Percentiles rank a stretch among this genome's conserved stretches.
Conservation (phyloP, 1,139 yeast genomes). For the Suhomyces taliae region DNA sequence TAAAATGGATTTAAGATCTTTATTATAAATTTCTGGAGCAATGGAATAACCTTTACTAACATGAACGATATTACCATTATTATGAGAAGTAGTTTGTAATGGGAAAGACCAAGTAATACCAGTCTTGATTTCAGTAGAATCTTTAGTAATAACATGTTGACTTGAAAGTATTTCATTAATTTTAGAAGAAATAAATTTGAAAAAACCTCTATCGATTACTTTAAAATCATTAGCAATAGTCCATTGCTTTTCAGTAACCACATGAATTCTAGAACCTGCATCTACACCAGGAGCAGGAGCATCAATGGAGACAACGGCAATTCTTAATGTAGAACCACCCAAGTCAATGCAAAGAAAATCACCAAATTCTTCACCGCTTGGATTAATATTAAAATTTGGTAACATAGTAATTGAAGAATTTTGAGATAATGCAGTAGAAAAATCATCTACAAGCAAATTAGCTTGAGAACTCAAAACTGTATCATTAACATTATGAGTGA, state of each 20-base stretch:
- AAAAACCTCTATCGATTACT: constrained; percentile 38
- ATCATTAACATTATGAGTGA: constrained; percentile 14
- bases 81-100: constrained; percentile 42
- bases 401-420: constrained; percentile 45
- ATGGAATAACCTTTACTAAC: constrained; percentile 55
- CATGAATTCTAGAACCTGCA: constrained; percentile 19
- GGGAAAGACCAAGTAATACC: constrained; percentile 67
- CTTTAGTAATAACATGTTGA: constrained; percentile 26
- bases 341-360: constrained; percentile 49
- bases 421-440: constrained; percentile 30
- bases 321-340: constrained; percentile 56
- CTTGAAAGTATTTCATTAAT: constrained; percentile 30
- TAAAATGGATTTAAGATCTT: constrained; percentile 44
- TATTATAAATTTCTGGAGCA: constrained; percentile 36
- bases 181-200: constrained; percentile 39
- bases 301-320: constrained; percentile 44
- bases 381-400: constrained; percentile 43
- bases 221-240: constrained; percentile 39
- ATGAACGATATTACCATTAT: constrained; percentile 45
- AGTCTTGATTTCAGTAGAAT: constrained; percentile 26
- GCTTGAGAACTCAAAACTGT: constrained; percentile 15
- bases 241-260: constrained; percentile 43
- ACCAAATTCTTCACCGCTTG: constrained; percentile 47
- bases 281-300: constrained; percentile 2
- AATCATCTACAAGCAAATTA: constrained; percentile 15